Base-by-base conservation (phyloP, 768 basidiomycete species). In the Hygrocybe coccinea region DNA sequence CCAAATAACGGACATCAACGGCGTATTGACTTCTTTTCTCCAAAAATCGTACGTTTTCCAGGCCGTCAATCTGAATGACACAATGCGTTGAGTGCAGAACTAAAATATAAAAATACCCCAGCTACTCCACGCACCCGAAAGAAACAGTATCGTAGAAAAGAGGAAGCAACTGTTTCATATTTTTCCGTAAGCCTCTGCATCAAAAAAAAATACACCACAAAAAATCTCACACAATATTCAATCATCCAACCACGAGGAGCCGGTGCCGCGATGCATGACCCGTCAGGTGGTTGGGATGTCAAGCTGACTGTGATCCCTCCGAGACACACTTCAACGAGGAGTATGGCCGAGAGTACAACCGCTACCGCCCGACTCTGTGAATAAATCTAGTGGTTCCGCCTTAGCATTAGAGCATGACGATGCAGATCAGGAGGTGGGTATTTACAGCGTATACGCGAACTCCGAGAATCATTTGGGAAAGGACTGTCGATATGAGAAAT, bases 171-270 rank as follows among this genome's bases (percentile, higher is more conserved):
- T 63, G 47, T 29, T 5, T 51, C 29, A 61, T 39, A 10, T 45
- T 34, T n/a, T n/a, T n/a, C n/a, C n/a, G n/a, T n/a, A n/a, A 54
- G 55, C 21, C 21, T 17, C 24, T 6, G 25, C 35, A 44, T 7
- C 45, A 21, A n/a, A 22, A 35, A 38, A 5, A 29, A 5, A 37
- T n/a, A 22, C 29, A 43, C 19, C 46, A 8, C 4, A 8, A 29
- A 29, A 29, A 4, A 29, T 4, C 56, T 49, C 59, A 67, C 66
- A 64, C 66, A 67, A 46, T 64, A 65, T 9, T 52, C 56, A 21
- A 67, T 41, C 12, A 65, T 46, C 63, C 63, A 67, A 12, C 59
- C 60, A 15, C 54, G 52, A 1, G 64, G 64, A 11, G 64, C 61
- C 33, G 64, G 66, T 7, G 59, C 50, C 19, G 37, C 52, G 9